Conservation (phyloP, 306 rosid species). For the Dalbergia cochinchinensis region DNA sequence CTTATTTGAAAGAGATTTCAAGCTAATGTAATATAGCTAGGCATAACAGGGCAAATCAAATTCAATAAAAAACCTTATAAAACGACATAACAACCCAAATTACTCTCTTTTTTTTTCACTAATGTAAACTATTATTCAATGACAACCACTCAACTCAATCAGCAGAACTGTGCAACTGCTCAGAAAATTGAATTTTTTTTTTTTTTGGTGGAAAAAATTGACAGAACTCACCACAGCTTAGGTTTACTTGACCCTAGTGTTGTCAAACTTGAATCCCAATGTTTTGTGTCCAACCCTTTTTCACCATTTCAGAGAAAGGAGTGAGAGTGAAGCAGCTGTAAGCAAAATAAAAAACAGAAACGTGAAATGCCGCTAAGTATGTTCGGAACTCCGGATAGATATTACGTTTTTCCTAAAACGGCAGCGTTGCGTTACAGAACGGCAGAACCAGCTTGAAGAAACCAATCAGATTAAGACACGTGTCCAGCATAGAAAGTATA, state of each 20-base stretch:
- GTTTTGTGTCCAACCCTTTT: neutral
- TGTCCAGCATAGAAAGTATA: neutral
- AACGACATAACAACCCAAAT: neutral
- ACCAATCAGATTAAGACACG: neutral
- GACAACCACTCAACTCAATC: neutral
- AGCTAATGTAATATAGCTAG: slow-evolving; percentile 3
- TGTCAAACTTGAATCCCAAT: neutral
- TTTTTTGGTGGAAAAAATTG: too few species aligned
- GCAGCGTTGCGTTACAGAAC: neutral
- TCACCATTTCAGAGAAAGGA: neutral
- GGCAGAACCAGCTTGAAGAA: neutral
- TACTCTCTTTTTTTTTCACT: neutral
- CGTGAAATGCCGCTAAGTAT: neutral
- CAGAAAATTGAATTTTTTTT: neutral
- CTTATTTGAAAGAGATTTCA: neutral
- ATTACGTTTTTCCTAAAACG: neutral
- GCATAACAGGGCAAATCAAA: neutral
- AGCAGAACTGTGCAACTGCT: neutral
- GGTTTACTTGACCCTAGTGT: neutral
- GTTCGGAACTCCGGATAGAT: neutral
- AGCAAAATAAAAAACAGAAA: neutral
- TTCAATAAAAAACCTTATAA: neutral
- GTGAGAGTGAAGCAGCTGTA: neutral
- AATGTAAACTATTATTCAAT: neutral
- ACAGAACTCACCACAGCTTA: neutral